These are phyloP conservation scores for Dissophora ornata DNA, from an alignment of 192 early-diverging fungal genomes.

Conservation along the genomic window DNA sequence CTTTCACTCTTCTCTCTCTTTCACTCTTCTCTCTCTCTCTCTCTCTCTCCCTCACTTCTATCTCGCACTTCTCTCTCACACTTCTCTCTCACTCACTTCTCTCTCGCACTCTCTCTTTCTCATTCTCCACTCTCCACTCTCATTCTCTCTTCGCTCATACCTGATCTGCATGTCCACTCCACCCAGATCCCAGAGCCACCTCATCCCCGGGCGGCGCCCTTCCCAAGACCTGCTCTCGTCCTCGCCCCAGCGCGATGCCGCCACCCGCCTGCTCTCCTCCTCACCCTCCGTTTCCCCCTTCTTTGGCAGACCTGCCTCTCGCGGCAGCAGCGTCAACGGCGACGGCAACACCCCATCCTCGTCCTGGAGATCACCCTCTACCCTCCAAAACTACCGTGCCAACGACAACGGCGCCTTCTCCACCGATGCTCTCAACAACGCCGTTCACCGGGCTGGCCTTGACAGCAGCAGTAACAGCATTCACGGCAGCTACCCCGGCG, in stretches of 20 bases:
- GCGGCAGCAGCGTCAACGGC: constrained; percentile 22
- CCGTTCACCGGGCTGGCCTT: constrained; percentile 17
- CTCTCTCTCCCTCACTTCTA: too few species aligned
- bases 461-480: constrained; percentile 48
- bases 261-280: constrained; percentile 38
- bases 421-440: not conserved
- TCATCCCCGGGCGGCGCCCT: constrained; percentile 5
- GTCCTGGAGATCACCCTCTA: constrained; percentile 50
- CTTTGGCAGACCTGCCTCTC: constrained; percentile 37
- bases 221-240: constrained; percentile 43
- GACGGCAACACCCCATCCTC: constrained; percentile 33
- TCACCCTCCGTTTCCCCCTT: constrained; percentile 33
- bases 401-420: constrained; percentile 10
- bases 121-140: too few species aligned
- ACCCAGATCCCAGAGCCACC: constrained; percentile 17
- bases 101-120: not conserved
- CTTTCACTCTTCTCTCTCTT: too few species aligned
- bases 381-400: constrained; percentile 45
- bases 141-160: too few species aligned
- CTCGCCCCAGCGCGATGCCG: constrained; percentile 40
- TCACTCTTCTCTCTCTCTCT: too few species aligned
- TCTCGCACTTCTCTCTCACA: too few species aligned
- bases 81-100: too few species aligned
- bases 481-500: constrained; percentile 23
- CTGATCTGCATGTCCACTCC: constrained; percentile 36